Base-by-base conservation (phyloP, 257 asterid species). In the Solanum clarkiae region DNA sequence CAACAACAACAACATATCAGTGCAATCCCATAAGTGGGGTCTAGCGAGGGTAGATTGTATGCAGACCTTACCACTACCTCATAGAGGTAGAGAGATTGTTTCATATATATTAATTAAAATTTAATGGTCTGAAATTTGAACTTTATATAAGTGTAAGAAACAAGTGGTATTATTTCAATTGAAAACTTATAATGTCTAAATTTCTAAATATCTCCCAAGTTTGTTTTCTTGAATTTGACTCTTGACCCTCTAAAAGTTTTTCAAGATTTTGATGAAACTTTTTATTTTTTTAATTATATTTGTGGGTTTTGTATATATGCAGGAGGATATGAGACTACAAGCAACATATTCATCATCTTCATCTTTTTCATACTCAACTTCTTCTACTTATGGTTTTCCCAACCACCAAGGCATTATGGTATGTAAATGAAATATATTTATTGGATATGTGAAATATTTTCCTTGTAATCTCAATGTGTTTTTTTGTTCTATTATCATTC, bases 301-400 rank as follows among this genome's bases (percentile, higher is more conserved):
- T 45, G 4, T 13, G 8, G 29, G 49, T 7, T 29, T 68, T 84
- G 24, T 26, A 3, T 84, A 69, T 69, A 24, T 66, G 68, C 89
- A 95, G 98, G 98, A 95, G 88, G 97, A 93, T 80, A 57, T 88
- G 63, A 88, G 97, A 88, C 75, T 88, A 62, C 96, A 90, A 88
- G 83, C 97, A 47, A 86, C 92, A 24, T 90, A 90, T 86, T 88
- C 95, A 1, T 84, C 96, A 5, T 87, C 95, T 24, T 86, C 94
- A 2, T 89, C 94, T 8, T 90, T 87, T 42, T 86, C 92, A 1
- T 88, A 90, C 83, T 84, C 94, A 15, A 79, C 97, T 0, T 81
- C 94, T 7, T 89, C 94, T 47, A 77, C 94, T 63, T 89, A 93
- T 75, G 90, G 91, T 80, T 90, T 86, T 71, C 94, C 93, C 5